Evolutionary conservation across 2,329 filamentous ascomycete genomes (phyloP), one percentile per base, ranked within the genome.

Genomic region (Botrytis squamosa): DNA sequence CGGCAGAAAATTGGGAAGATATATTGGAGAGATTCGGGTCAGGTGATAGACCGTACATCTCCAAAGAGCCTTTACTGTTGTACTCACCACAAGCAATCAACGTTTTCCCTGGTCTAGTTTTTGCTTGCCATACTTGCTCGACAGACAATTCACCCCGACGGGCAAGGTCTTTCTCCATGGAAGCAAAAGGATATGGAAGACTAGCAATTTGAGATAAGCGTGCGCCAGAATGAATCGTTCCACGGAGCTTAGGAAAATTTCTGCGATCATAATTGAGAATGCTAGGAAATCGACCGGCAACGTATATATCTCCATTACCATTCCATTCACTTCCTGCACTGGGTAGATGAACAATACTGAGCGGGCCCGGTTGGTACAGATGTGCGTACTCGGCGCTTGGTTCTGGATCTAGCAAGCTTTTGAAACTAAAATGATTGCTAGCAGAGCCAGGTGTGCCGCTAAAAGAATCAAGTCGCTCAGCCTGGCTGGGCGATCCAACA

Each of bases 41-140:
- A 71, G 82, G 83, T 38, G 83, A 85, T 1, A 93, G 83, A 22
- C 90, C 90, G 81, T 97, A 97, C n/a, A 97, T 84, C 80, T 98
- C 95, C 2, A 98, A 85, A 0, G 92, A 95, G 0, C 95, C 95
- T 81, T 96, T 95, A 46, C 92, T 93, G 78, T 96, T 97, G 84
- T 98, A 98, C 80, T 95, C 93, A 8, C 95, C 95, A 57, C 92
- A 93, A 4, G 94, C 93, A 70, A 97, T 88, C 40, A 98, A 83
- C 0, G 92, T 94, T 64, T 91, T 86, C 0, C 90, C 87, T 20
- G 83, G 78, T 0, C 82, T 81, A n/a, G 79, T 82, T 77, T 91
- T 91, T n/a, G 86, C 85, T 29, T 84, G 83, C 75, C 82, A 84
- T 20, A 89, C 84, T 76, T 86, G 86, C 72, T 88, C 86, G 71